These are phyloP conservation scores for Thielaviopsis punctulata DNA, from an alignment of 2,329 filamentous ascomycete genomes.

Conservation along the genomic window DNA sequence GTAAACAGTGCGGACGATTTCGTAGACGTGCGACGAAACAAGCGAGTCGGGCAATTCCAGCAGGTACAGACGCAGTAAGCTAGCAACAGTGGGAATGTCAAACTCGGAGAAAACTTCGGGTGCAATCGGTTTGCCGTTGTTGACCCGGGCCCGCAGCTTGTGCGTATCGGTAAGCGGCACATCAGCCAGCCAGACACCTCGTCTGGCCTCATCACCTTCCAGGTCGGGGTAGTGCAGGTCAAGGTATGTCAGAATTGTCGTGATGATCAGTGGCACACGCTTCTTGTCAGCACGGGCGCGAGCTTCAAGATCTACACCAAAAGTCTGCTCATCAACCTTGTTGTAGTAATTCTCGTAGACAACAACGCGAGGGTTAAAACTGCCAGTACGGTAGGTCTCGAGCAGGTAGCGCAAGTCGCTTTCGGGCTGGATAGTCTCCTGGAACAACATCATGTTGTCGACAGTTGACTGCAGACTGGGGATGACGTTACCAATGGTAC, in stretches of 20 bases:
- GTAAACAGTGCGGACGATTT: slow-evolving; percentile 97
- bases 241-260: slow-evolving; percentile 81
- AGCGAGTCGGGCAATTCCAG: slow-evolving; percentile 95
- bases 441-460: slow-evolving; percentile 97
- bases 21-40: slow-evolving; percentile 94
- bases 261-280: slow-evolving; percentile 81
- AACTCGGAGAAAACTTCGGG: slow-evolving; percentile 68
- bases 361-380: slow-evolving; percentile 75
- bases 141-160: slow-evolving; percentile 64
- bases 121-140: slow-evolving; percentile 68
- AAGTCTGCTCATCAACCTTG: slow-evolving; percentile 91
- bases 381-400: slow-evolving; percentile 92
- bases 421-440: slow-evolving; percentile 90
- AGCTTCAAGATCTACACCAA: slow-evolving; percentile 94
- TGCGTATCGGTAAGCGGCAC: slow-evolving; percentile 76
- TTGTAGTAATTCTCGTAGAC: slow-evolving; percentile 99
- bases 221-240: slow-evolving; percentile 96
- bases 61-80: slow-evolving; percentile 82
- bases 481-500: slow-evolving; percentile 93
- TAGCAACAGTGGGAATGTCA: slow-evolving; percentile 87
- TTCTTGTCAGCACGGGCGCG: slow-evolving; percentile 87
- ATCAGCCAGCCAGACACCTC: slow-evolving; percentile 86
- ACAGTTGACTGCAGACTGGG: slow-evolving; percentile 89
- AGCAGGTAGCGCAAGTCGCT: slow-evolving; percentile 84
- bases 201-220: slow-evolving; percentile 83